Base-by-base conservation (phyloP, 2,329 filamentous ascomycete species). In the Xylariaceae sp. region DNA sequence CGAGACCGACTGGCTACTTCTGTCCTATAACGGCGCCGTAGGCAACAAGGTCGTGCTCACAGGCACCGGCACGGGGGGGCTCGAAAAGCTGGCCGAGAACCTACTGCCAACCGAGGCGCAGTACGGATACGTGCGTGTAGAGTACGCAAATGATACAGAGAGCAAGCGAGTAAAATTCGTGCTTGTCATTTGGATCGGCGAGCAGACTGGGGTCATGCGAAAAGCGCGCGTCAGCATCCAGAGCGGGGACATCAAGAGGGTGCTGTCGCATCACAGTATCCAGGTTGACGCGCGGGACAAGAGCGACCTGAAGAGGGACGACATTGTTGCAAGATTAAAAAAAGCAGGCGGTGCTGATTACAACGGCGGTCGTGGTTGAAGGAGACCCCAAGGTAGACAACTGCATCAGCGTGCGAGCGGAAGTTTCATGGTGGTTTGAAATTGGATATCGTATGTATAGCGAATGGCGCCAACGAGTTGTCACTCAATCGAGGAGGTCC, bases 101-200 rank as follows among this genome's bases (percentile, higher is more conserved):
- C 71, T 87, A 11, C 81, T 83, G 64, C 74, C 82, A 61, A 62
- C 64, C 33, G 75, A 84, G 68, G 83, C 83, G 48, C 80, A 84
- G 66, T 87, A 86, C 71, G 83, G 75, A 48, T 86, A 86, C 70
- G 78, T 74, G 58, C 79, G 82, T 30, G 72, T 85, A 65, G 82
- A 86, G 71, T 82, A 87, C 66, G 83, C 83, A 64, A 87, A 87
- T 71, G 84, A 88, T 66, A 80, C 80, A 56, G 85, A 88, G 72
- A 81, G 76, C 68, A 83, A 73, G 63, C 74, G 85, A 35, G 79
- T 86, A 62, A 88, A 88, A 71, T 87, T 87, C 63, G 77, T 73
- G 43, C 74, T 88, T 43, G 70, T 87, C 31, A 76, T 86, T 56
- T 88, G 84, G 84, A 85, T 86, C 66, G 84, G 84, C 64, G 74